Percentiles rank a stretch among this genome's conserved stretches.
phyloP scores from a whole-genome alignment of 176 grass and related monocot genomes.

The Poa pratensis region DNA sequence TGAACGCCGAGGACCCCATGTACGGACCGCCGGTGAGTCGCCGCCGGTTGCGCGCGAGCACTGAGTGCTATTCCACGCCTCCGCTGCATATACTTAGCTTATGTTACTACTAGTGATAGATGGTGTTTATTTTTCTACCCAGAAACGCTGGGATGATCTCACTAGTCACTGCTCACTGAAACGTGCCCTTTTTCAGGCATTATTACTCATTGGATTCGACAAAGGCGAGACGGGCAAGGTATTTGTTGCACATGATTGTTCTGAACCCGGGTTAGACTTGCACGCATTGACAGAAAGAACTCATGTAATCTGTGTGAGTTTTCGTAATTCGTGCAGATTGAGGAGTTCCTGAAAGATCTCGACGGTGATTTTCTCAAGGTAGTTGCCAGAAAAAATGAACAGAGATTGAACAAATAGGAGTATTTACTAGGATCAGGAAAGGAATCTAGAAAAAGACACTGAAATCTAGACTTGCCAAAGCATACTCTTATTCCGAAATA shows the following conservation, averaged over 20 bases:
- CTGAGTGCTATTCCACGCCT: background rate
- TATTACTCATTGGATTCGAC: constrained; percentile 84
- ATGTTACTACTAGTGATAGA: background rate
- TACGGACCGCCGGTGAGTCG: constrained; percentile 86
- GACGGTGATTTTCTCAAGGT: constrained; percentile 96
- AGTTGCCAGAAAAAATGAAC: constrained; percentile 20
- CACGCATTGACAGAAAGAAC: background rate
- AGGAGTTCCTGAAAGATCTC: constrained; percentile 76
- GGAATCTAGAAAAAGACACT: background rate
- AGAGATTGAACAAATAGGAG: background rate
- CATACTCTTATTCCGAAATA: constrained; percentile 26
- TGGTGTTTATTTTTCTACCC: background rate
- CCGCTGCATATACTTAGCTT: background rate
- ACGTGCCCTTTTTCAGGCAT: constrained; percentile 50
- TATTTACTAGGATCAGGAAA: background rate
- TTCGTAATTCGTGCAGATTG: constrained; percentile 60
- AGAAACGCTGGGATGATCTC: background rate
- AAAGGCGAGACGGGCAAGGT: constrained; percentile 78
- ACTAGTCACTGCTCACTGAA: background rate
- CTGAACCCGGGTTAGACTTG: background rate
- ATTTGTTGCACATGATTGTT: background rate
- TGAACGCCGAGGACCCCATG: constrained; percentile 80
- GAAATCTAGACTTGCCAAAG: background rate
- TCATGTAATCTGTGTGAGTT: background rate
- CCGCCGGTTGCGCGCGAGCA: background rate